phyloP scores from a whole-genome alignment of 2,329 filamentous ascomycete species.

The Colletotrichum tropicicola region DNA sequence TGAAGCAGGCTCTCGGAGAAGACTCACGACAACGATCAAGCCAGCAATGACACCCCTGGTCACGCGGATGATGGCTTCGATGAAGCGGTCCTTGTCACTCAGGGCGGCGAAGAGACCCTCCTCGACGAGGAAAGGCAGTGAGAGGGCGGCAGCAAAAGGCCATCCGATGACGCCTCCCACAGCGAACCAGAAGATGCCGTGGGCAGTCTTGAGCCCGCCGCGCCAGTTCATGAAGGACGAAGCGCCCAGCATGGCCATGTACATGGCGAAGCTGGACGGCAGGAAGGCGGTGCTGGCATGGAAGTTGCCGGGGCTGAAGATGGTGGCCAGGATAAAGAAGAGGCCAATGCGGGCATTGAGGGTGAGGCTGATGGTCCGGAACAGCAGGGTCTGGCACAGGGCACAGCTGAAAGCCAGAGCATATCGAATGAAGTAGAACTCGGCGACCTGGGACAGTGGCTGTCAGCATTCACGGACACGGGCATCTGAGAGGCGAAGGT shows the following conservation, averaged over 20 bases:
- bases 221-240: conserved; percentile 92
- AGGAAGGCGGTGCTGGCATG: conserved; percentile 88
- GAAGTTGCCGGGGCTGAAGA: conserved; percentile 91
- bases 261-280: conserved; percentile 98
- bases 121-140: conserved; percentile 82
- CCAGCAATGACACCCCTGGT: conserved; percentile 74
- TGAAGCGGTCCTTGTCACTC: conserved; percentile 65
- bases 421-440: conserved; percentile 90
- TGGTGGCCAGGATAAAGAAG: conserved; percentile 80
- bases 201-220: conserved; percentile 79
- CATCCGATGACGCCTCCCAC: conserved; percentile 87
- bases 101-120: conserved; percentile 70
- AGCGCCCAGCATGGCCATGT: conserved; percentile 85
- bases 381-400: conserved; percentile 83
- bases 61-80: conserved; percentile 68
- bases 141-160: conserved; percentile 90
- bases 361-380: conserved; percentile 77
- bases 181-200: conserved; percentile 91
- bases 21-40: conserved; percentile 73
- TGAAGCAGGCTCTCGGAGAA: conserved; percentile 59
- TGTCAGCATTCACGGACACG: neutral
- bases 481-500: too few relatives aligned
- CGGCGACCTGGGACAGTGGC: conserved; percentile 55
- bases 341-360: conserved; percentile 86
- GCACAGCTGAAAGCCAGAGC: conserved; percentile 80